Percentiles rank a stretch among this genome's conserved stretches.
These are phyloP conservation scores for Cordyceps tenuipes DNA, from an alignment of 2,329 filamentous ascomycete genomes.

Conservation along the genomic window DNA sequence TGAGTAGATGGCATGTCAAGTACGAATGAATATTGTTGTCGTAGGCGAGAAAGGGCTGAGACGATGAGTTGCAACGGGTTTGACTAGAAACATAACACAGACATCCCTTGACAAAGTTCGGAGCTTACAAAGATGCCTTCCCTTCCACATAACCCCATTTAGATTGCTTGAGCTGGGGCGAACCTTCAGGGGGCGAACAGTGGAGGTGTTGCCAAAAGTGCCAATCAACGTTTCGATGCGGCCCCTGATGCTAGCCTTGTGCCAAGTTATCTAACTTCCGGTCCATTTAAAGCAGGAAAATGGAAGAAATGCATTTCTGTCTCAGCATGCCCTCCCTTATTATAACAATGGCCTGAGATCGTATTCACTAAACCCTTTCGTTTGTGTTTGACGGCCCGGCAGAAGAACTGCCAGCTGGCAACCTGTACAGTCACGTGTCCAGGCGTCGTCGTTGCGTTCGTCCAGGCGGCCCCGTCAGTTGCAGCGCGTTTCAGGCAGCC, in stretches of 20 bases:
- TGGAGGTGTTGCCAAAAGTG: constrained; percentile 8
- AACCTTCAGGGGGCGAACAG: constrained; percentile 10
- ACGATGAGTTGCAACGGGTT: constrained; percentile 4
- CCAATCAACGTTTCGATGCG: constrained; percentile 10
- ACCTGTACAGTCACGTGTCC: constrained; percentile 3
- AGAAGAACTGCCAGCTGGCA: constrained; percentile 1
- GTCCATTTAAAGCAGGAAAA: not conserved
- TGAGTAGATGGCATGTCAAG: constrained; percentile 4
- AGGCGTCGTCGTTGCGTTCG: constrained; percentile 8
- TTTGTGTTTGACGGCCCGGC: not conserved
- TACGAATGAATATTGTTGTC: not conserved
- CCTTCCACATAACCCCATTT: constrained; percentile 10
- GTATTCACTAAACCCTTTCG: not conserved
- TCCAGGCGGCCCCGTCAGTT: not conserved
- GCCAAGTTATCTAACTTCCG: not conserved
- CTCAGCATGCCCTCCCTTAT: not conserved
- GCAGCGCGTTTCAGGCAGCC: constrained; percentile 1
- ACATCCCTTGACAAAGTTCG: constrained; percentile 5
- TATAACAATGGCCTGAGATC: not conserved
- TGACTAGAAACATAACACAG: constrained; percentile 1
- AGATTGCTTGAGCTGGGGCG: constrained; percentile 9
- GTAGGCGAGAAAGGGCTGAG: not conserved
- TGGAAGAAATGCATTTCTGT: not conserved
- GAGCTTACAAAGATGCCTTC: not conserved
- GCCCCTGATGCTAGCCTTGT: constrained; percentile 9